These are phyloP conservation scores for Lachancea sp. DNA, from an alignment of 805 yeast genomes.

Conservation along the genomic window DNA sequence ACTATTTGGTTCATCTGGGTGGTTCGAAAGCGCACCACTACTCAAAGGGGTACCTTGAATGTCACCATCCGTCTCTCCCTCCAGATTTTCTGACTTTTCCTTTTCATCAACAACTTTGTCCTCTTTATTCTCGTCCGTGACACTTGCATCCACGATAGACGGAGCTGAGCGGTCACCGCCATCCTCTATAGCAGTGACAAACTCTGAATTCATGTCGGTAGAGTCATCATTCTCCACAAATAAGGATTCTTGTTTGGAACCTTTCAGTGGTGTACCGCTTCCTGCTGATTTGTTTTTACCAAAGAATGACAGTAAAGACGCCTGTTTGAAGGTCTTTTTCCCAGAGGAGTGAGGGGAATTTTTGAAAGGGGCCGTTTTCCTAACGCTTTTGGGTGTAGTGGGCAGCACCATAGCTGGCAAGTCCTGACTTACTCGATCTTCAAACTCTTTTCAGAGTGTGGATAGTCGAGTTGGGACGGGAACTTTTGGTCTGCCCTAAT, in stretches of 20 bases:
- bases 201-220: slow-evolving; percentile 15
- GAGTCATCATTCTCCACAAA: slow-evolving; percentile 19
- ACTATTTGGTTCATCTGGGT: neutral
- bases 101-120: neutral
- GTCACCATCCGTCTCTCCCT: slow-evolving; percentile 24
- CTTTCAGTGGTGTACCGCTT: slow-evolving; percentile 8
- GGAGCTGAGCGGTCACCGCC: neutral
- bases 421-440: neutral
- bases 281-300: slow-evolving; percentile 18
- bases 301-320: slow-evolving; percentile 33
- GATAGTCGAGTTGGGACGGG: no score
- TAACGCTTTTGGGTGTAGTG: slow-evolving; percentile 23
- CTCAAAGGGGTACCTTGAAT: slow-evolving; percentile 21
- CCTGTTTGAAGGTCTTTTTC: slow-evolving; percentile 33
- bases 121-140: neutral
- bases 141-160: slow-evolving; percentile 1
- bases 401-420: slow-evolving; percentile 15
- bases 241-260: slow-evolving; percentile 7
- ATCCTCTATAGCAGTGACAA: slow-evolving; percentile 16
- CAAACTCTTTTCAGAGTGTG: neutral
- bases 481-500: neutral
- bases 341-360: slow-evolving; percentile 19
- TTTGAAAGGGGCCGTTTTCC: slow-evolving; percentile 3
- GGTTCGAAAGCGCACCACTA: neutral
- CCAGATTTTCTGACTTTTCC: slow-evolving; percentile 5